Base-by-base conservation (phyloP, 1,139 yeast species). In the Protomyces gravidus region DNA sequence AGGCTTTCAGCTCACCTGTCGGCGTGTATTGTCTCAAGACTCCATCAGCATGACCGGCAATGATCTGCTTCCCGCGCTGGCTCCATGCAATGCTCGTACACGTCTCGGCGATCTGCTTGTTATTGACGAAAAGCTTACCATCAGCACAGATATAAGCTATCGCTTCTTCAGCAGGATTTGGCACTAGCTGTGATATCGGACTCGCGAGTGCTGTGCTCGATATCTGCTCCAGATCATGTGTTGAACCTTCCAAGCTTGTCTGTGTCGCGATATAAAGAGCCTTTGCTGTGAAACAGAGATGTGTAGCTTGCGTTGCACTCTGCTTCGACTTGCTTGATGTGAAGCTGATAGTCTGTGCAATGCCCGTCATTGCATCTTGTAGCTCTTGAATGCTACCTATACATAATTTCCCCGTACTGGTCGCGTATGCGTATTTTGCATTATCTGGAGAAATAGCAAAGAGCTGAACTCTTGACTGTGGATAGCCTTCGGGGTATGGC, bases 81-180 rank as follows among this genome's bases (percentile, higher is more conserved):
- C 75, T 70, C 73, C 74, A 73, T 23, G 70, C 64, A 42, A 70
- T 65, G 11, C 70, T 67, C 0, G 67, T 47, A 11, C 70, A 67
- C 13, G 66, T 66, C 0, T 63, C 33, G 1, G 67, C 61, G 1
- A 69, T 39, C 1, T 55, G 40, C 2, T 39, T 51, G 1, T 49
- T 13, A 1, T 50, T 4, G 5, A 57, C 40, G 5, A 52, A 42
- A 15, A 71, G 61, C 1, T 59, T 51, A 9, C 66, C 67, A 6
- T 55, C 32, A 3, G 61, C 48, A 9, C 67, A 67, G 39, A 71
- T 59, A 1, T 70, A 63, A 1, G 69, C 68, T 11, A 68, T 59
- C 6, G 26, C 33, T 1, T 48, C 45, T 21, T 55, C 46, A 19
- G 36, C 53, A 17, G 64, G 65, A 50, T 63, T 63, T 15, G 65